Percentiles rank a stretch among this genome's conserved stretches.
These are phyloP conservation scores for Alternaria gansuensis DNA, from an alignment of 2,329 filamentous ascomycete species.

Conservation along the genomic window DNA sequence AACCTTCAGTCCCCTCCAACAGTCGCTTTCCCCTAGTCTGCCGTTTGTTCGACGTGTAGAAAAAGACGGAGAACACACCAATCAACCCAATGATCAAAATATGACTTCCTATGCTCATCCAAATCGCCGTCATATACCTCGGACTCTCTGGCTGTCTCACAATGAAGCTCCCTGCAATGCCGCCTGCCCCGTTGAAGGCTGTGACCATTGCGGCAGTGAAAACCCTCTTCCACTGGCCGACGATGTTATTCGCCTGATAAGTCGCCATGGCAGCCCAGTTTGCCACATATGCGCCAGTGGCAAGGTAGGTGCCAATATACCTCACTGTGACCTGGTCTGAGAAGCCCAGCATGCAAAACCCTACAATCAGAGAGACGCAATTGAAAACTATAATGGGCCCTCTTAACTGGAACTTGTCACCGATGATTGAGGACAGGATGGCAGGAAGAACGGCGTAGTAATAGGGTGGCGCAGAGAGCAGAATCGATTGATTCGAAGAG, in stretches of 20 bases:
- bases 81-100: conserved; percentile 67
- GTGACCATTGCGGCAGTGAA: conserved; percentile 69
- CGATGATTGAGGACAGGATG: conserved; percentile 68
- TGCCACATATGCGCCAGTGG: conserved; percentile 72
- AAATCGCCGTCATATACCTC: conserved; percentile 70
- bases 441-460: conserved; percentile 73
- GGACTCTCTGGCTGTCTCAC: conserved; percentile 69
- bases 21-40: conserved; percentile 59
- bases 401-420: conserved; percentile 68
- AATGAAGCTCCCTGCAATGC: conserved; percentile 72
- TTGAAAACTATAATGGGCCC: conserved; percentile 73
- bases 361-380: conserved; percentile 66
- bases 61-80: conserved; percentile 62
- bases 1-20: conserved; percentile 62
- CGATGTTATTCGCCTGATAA: conserved; percentile 61
- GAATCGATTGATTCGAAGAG: conserved; percentile 58
- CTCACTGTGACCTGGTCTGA: conserved; percentile 66
- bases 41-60: conserved; percentile 61
- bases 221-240: conserved; percentile 70
- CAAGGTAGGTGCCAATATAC: conserved; percentile 71
- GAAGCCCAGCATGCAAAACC: conserved; percentile 73
- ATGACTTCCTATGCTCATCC: conserved; percentile 70
- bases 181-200: conserved; percentile 69
- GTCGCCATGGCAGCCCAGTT: conserved; percentile 73
- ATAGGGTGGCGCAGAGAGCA: conserved; percentile 72